Evolutionary conservation across 2,329 filamentous ascomycete genomes (phyloP).

Genomic region (Talaromyces sp.): DNA sequence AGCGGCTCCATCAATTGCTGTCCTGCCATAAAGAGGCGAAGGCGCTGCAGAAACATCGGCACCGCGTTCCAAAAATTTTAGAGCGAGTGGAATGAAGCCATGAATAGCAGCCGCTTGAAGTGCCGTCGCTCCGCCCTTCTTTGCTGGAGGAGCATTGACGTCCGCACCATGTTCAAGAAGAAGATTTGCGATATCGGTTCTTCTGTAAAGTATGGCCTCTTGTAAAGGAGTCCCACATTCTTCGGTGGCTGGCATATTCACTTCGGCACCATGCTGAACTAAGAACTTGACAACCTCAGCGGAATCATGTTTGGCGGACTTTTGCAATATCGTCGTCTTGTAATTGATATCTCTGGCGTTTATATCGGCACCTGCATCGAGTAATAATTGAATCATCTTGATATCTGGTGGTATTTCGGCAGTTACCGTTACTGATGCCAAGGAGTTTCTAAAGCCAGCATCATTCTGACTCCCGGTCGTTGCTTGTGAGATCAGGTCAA

Average conservation of each 20-base stretch:
- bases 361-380: neutral
- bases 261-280: neutral
- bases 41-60: slow-evolving; percentile 21
- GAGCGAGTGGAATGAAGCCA: slow-evolving; percentile 5
- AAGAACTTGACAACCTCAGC: neutral
- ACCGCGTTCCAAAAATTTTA: slow-evolving; percentile 19
- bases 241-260: neutral
- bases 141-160: neutral
- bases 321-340: neutral
- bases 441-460: neutral
- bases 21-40: slow-evolving; percentile 21
- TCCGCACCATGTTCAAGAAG: slow-evolving; percentile 4
- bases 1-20: slow-evolving; percentile 29
- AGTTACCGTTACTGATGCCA: neutral
- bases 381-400: neutral
- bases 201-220: neutral
- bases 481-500: neutral
- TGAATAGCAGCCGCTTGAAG: neutral
- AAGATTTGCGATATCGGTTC: neutral
- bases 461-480: neutral
- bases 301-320: too few relatives aligned
- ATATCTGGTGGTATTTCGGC: neutral
- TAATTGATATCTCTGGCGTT: neutral
- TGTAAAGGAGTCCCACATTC: neutral
- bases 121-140: neutral